Base-by-base conservation (phyloP, 1,284 basidiomycete species). In the Microbotryum silenes-acaulis region DNA sequence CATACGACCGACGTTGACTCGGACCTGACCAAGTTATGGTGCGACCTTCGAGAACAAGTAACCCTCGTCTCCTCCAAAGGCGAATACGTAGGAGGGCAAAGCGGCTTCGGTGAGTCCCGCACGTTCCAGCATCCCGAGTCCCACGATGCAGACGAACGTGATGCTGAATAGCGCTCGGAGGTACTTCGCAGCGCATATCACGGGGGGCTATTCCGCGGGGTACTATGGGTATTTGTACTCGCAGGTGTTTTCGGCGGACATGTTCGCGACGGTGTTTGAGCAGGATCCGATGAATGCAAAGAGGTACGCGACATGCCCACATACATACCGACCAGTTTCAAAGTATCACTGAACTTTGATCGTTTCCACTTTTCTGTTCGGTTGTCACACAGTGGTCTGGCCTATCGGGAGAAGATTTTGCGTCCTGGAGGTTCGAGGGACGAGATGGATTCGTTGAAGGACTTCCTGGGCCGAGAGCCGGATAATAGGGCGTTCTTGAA, bases 221-320 rank as follows among this genome's bases (percentile, higher is more conserved):
- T 50, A 89, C 73, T 89, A 89, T 71, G 86, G 85, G 79, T 85
- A 73, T 51, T 72, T 72, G 59, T 87, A 85, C 68, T 86, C 83
- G 8, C 78, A 86, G 23, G 86, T 87, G 37, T 88, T 87, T 73
- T 85, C 86, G 1, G 81, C 84, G 50, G 87, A 89, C 74, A 89
- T 89, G 86, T 89, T 86, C 74, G 77, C 80, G 51, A 85, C 85
- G 6, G 81, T 89, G n/a, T 90, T 90, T 78, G 85, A 86, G 73
- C 76, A 78, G 50, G 84, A 87, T 67, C 88, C 87, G 27, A 78
- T 91, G 62, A 82, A 85, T 71, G 83, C 83, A 47, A 44, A 33
- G 48, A 49, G 46, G 3, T 33, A 62, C 63, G 37, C 1, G 6
- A 27, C 1, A 27, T 27, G 6, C 27, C 27, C 31, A 31, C 68